Base-by-base conservation (phyloP, 768 basidiomycete genomes). In the Boletus vermiculosoides region DNA sequence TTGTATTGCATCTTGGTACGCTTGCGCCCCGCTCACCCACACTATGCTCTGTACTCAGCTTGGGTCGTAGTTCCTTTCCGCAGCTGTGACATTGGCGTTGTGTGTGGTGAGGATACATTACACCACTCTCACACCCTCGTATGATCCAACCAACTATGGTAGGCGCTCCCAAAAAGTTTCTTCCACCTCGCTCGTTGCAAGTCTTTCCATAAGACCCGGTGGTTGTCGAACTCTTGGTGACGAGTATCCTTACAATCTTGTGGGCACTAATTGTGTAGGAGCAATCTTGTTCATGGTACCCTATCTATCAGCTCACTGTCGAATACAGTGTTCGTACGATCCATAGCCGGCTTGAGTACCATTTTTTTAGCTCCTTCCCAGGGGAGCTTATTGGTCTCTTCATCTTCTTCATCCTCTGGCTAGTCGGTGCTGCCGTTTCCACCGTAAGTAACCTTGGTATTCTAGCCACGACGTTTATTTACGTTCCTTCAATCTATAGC, bases 121-220 rank as follows among this genome's bases (percentile, higher is more conserved):
- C 67, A 92, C 90, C 22, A 77, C 77, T 52, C 78, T 83, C 59
- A 67, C 86, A 8, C 77, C 80, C 0, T 58, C 64, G 3, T 67
- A 66, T 13, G 87, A 89, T 63, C 78, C 85, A 2, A 69, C 88
- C 44, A 86, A 88, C 62, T 86, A 87, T 70, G 86, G 87, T 86
- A 63, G 18, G 76, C 13, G 16, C 13, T 39, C 23, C 18, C 25
- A 18, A 18, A 34, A 45, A 13, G 12, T 28, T 59, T 52, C 10
- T 39, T 31, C 30, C 31, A 23, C 30, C 22, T 42, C 15, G 40
- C 62, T 59, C 28, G 58, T 56, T 10, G n/a, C 49, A 45, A 34
- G 13, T 25, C 16, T 0, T 54, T 44, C 36, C 18, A 36, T 23
- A 58, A 88, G 89, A 92, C 62, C 87, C 85, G 9, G 79, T 89